These are phyloP conservation scores for Verbena officinalis DNA, from an alignment of 257 asterid species.

Conservation along the genomic window DNA sequence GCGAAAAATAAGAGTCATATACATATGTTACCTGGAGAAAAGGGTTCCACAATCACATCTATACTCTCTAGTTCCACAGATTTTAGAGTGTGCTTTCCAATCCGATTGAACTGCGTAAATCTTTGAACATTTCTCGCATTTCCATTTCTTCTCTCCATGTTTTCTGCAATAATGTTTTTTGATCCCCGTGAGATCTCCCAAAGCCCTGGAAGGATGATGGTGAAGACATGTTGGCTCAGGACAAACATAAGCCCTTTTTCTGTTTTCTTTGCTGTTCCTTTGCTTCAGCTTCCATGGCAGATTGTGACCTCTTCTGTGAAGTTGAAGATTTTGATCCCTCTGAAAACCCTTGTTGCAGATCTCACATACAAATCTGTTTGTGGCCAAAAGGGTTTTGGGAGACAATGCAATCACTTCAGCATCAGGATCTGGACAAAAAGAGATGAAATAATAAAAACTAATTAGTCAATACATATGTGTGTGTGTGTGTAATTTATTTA, in stretches of 20 bases:
- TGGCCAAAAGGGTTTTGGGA: constrained; percentile 70
- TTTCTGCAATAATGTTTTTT: constrained; percentile 86
- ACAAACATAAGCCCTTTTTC: constrained; percentile 74
- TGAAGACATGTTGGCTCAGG: constrained; percentile 81
- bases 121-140: constrained; percentile 80
- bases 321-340: constrained; percentile 91
- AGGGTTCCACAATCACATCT: constrained; percentile 89
- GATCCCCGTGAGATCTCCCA: constrained; percentile 87
- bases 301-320: constrained; percentile 85
- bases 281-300: constrained; percentile 94
- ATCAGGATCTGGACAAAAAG: constrained; percentile 60
- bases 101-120: constrained; percentile 88
- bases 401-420: constrained; percentile 89
- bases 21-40: constrained; percentile 65
- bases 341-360: constrained; percentile 95
- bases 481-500: too few relatives aligned
- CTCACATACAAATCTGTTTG: constrained; percentile 82
- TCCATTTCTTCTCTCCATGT: constrained; percentile 95
- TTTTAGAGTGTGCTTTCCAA: constrained; percentile 88
- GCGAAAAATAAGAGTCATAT: neutral
- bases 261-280: constrained; percentile 58
- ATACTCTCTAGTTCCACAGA: constrained; percentile 89
- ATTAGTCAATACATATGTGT: too few relatives aligned
- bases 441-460: neutral
- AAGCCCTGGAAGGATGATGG: constrained; percentile 80